Conservation (phyloP, 257 asterid species). For the Capsicum chinense region DNA sequence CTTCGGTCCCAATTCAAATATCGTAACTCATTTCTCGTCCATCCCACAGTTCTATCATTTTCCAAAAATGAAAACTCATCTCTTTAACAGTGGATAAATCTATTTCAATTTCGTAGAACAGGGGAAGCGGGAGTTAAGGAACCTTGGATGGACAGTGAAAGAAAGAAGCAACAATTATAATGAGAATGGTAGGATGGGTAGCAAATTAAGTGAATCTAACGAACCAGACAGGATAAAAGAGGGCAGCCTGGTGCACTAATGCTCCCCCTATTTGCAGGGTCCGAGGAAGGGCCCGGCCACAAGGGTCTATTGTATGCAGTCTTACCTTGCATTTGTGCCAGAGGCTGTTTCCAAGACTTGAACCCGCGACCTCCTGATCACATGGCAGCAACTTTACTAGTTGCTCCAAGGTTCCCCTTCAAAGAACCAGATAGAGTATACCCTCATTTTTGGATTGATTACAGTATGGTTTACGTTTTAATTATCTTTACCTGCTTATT, state of each 20-base stretch:
- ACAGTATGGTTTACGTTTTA: not conserved
- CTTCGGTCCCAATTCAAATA: not conserved
- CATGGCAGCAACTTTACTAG: too few relatives aligned
- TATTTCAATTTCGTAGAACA: not conserved
- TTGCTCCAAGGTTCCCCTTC: too few relatives aligned
- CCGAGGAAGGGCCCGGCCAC: too few relatives aligned
- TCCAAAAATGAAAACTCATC: not conserved
- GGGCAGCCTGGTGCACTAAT: too few relatives aligned
- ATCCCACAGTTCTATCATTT: conserved; percentile 6
- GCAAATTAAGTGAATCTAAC: not conserved
- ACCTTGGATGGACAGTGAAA: not conserved
- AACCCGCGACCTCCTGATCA: too few relatives aligned
- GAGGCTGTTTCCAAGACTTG: too few relatives aligned
- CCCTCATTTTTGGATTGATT: not conserved
- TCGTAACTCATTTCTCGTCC: not conserved
- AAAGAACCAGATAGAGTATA: too few relatives aligned
- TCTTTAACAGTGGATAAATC: not conserved
- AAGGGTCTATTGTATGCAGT: too few relatives aligned
- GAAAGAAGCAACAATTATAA: conserved; percentile 2
- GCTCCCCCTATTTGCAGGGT: too few relatives aligned
- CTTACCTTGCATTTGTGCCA: too few relatives aligned
- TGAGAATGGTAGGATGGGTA: not conserved
- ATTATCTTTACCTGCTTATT: not conserved
- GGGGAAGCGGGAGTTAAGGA: not conserved
- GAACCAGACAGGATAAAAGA: not conserved